Evolutionary conservation across 164 flowering plant species (phyloP).

Genomic region (Litsea cubeba): DNA sequence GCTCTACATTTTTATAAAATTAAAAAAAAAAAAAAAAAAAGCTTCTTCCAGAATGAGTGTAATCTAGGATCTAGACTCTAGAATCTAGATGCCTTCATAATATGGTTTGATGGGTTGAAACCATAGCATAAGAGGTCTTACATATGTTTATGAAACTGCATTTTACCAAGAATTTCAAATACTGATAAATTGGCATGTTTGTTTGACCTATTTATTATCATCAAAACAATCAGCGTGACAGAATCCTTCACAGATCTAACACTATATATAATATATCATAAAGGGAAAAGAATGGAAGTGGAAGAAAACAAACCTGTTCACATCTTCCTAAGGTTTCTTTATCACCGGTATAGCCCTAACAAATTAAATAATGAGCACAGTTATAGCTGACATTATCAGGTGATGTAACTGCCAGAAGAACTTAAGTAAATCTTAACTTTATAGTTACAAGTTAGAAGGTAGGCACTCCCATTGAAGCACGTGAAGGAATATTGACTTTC

Average conservation of each 20-base stretch:
- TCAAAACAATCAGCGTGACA: not conserved
- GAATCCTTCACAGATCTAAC: not conserved
- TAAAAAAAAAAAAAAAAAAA: not conserved
- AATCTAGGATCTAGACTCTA: not conserved
- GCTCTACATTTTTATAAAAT: not conserved
- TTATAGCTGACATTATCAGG: conserved; percentile 5
- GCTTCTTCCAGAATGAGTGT: not conserved
- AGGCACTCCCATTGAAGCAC: too few species aligned
- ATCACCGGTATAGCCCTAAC: conserved; percentile 83
- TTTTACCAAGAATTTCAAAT: not conserved
- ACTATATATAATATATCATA: not conserved
- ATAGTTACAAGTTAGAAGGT: too few species aligned
- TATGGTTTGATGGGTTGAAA: not conserved
- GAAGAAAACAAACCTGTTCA: conserved; percentile 60
- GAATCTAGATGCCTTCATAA: not conserved
- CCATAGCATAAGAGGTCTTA: not conserved
- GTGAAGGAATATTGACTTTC: too few species aligned
- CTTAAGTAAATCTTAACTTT: not conserved
- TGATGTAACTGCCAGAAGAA: conserved; percentile 3
- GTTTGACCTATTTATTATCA: not conserved
- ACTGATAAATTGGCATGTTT: not conserved
- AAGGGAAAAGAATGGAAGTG: not conserved
- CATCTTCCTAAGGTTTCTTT: conserved; percentile 85
- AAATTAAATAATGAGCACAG: conserved; percentile 12
- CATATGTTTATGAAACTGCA: not conserved